Base-by-base conservation (phyloP, 768 basidiomycete genomes). In the Mycena olivaceomarginata region DNA sequence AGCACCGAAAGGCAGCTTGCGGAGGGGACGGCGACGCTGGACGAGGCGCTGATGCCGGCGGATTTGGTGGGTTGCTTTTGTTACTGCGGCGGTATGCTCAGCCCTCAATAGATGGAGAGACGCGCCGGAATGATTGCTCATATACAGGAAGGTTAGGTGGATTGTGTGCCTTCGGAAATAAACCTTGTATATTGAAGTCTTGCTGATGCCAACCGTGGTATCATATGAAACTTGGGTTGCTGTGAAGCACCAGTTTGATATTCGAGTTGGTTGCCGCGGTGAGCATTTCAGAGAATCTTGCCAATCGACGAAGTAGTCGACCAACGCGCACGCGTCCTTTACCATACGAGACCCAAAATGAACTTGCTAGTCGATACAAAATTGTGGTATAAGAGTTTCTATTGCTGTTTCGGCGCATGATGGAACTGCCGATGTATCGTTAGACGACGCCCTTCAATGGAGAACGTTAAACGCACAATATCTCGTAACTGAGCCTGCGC, bases 401-500 rank as follows among this genome's bases (percentile, higher is more conserved):
- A 83, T 81, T 85, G 82, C 71, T 89, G 86, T 73, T 87, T 88
- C 37, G 89, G 88, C 11, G 88, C 87, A 81, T 91, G 91, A 70
- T 93, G 90, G 78, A 93, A 93, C 93, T 93, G 76, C n/a, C 53
- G 20, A 37, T 15, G 8, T n/a, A 18, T 37, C 20, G 31, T 59
- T 48, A 73, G 53, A 62, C 15, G n/a, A 11, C 3, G 18, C 64
- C 31, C 8, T 48, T 20, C 46, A 25, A 45, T 2, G 4, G 70
- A 45, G 31, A 31, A n/a, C 11, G 16, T 22, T 37, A 48, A 12
- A 87, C 93, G 72, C 80, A 96, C 96, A 41, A 97, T 97, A 83
- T 97, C 96, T 59, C 94, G 92, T 67, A 98, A 87, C 82, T 97
- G 97, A 25, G 88, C 87, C 85, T 98, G 96, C 2, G 97, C 96